Conservation (phyloP, 2,329 filamentous ascomycete genomes). For the Colletotrichum cordylinicola region DNA sequence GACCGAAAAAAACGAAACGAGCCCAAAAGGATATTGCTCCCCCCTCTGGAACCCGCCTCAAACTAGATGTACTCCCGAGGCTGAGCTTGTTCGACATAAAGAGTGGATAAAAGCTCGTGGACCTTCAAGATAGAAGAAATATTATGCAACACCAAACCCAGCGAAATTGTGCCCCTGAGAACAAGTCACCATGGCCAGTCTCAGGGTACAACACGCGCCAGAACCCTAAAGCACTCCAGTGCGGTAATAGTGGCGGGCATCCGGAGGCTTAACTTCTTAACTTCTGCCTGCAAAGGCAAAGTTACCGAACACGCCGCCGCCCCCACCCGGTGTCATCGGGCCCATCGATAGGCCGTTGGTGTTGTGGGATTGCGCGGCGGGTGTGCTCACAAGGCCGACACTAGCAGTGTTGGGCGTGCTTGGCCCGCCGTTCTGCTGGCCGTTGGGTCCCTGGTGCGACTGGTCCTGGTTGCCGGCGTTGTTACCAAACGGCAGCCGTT, state of each 20-base stretch:
- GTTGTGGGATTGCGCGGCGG: conserved; percentile 57
- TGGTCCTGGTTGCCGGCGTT: conserved; percentile 33
- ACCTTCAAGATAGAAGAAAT: not conserved
- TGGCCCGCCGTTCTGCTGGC: conserved; percentile 54
- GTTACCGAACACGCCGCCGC: conserved; percentile 76
- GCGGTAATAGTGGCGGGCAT: not conserved
- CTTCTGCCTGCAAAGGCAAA: conserved; percentile 62
- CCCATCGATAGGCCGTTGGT: conserved; percentile 66
- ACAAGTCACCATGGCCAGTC: conserved; percentile 11
- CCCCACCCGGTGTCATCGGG: conserved; percentile 79
- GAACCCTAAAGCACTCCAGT: not conserved
- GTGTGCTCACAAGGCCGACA: conserved; percentile 53
- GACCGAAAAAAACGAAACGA: not conserved
- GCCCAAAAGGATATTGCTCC: not conserved
- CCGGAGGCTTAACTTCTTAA: conserved; percentile 27
- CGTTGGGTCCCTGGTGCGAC: conserved; percentile 42
- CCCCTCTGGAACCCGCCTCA: not conserved
- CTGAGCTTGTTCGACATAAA: not conserved
- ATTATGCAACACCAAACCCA: conserved; percentile 11
- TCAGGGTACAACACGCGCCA: not conserved
- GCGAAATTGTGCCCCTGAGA: not conserved
- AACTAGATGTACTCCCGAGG: not conserved
- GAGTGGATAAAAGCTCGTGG: not conserved
- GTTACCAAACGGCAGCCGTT: conserved; percentile 36
- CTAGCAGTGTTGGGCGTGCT: conserved; percentile 74